Percentiles rank a stretch among this genome's conserved stretches.
phyloP scores from a whole-genome alignment of 768 basidiomycete genomes.

The Agrocybe chaxingu region DNA sequence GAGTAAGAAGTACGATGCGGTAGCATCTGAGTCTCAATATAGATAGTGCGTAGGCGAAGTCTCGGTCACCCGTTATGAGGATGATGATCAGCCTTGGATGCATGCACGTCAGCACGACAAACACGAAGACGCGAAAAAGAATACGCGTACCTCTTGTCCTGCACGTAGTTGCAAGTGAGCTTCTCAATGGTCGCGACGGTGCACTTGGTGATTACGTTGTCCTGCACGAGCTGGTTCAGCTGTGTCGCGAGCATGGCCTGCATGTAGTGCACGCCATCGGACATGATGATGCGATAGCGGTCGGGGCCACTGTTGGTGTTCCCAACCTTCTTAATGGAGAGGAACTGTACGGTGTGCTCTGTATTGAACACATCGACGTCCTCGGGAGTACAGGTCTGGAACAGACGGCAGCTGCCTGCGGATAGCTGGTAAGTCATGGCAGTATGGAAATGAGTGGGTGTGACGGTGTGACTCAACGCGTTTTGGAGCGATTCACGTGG shows the following conservation, averaged over 20 bases:
- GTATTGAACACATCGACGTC: conserved; percentile 41
- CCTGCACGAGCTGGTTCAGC: conserved; percentile 71
- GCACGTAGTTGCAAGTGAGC: conserved; percentile 80
- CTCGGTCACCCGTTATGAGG: conserved; percentile 44
- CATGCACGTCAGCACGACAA: conserved; percentile 4
- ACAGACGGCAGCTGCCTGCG: conserved; percentile 50
- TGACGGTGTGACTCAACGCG: conserved; percentile 27
- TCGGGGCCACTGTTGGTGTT: conserved; percentile 36
- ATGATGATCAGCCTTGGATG: conserved; percentile 59
- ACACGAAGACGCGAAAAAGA: conserved; percentile 1
- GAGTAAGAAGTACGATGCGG: conserved; percentile 37
- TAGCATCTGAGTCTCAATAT: conserved; percentile 35
- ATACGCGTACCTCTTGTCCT: conserved; percentile 71
- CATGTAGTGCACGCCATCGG: conserved; percentile 82
- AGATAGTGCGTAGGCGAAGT: conserved; percentile 42
- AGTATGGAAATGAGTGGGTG: conserved; percentile 14
- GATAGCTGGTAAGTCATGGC: conserved; percentile 49
- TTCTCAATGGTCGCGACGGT: conserved; percentile 68
- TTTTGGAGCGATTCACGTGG: conserved; percentile 8
- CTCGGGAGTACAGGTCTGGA: conserved; percentile 41
- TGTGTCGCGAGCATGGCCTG: conserved; percentile 97
- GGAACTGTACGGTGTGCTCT: conserved; percentile 66
- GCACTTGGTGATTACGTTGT: conserved; percentile 60
- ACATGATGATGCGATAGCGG: conserved; percentile 79
- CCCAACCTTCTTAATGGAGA: conserved; percentile 78